Percentiles rank a stretch among this genome's conserved stretches.
Conservation (phyloP, 2,329 filamentous ascomycete genomes). For the Colletotrichum australisinense region DNA sequence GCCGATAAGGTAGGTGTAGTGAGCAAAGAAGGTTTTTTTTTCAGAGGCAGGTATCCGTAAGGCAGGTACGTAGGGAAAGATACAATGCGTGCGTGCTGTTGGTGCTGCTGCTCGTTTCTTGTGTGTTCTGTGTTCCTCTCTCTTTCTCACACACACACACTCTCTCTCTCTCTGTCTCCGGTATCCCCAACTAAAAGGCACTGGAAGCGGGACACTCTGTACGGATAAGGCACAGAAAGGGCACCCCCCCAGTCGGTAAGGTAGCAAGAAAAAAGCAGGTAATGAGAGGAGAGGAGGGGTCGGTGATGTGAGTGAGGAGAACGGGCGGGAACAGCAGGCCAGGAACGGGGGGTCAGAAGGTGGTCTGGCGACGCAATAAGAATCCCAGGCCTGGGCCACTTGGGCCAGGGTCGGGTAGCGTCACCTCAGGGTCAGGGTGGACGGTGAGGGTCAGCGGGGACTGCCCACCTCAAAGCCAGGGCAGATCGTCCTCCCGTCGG, state of each 20-base stretch:
- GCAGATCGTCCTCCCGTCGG: background rate
- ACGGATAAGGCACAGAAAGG: background rate
- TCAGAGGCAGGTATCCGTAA: background rate
- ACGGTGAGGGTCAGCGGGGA: constrained; percentile 13
- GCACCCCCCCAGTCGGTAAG: background rate
- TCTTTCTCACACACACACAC: background rate
- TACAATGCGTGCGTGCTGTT: background rate
- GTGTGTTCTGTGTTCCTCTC: background rate
- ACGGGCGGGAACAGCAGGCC: background rate
- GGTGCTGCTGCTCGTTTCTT: background rate
- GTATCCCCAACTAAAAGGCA: background rate
- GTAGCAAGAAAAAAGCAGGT: constrained; percentile 11
- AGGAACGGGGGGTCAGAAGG: constrained; percentile 1
- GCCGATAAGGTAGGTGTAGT: background rate
- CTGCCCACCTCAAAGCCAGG: background rate
- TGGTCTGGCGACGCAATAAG: constrained; percentile 17
- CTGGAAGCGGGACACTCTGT: background rate
- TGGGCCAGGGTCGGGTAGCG: constrained; percentile 16
- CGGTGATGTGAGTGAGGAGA: constrained; percentile 12
- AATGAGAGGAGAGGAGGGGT: constrained; percentile 21
- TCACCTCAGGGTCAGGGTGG: constrained; percentile 2
- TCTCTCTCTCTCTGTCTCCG: background rate
- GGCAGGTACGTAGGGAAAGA: background rate
- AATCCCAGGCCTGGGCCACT: constrained; percentile 21
- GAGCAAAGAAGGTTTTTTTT: background rate